Percentiles rank a stretch among this genome's conserved stretches.
Conservation (phyloP, 495 filamentous ascomycete species). For the Halenospora varia region DNA sequence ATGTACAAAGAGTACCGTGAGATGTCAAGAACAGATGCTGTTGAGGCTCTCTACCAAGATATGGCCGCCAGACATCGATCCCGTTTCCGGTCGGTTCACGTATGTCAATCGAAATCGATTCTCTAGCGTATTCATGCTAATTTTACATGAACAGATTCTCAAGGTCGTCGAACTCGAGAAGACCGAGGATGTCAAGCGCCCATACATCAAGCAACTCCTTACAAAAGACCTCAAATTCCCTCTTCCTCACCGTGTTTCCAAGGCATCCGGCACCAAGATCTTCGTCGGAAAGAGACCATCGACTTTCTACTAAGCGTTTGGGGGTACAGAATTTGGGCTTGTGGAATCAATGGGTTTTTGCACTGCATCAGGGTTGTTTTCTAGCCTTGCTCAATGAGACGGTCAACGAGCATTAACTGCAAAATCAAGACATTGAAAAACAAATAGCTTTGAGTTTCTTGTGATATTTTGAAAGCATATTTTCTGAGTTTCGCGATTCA, state of each 20-base stretch:
- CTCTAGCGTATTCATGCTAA: slow-evolving; percentile 22
- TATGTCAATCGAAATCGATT: slow-evolving; percentile 47
- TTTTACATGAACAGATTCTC: slow-evolving; percentile 66
- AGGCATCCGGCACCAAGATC: slow-evolving; percentile 75
- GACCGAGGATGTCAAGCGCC: slow-evolving; percentile 83
- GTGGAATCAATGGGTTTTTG: slow-evolving; percentile 16
- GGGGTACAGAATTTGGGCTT: slow-evolving; percentile 8
- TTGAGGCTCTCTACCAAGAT: slow-evolving; percentile 97
- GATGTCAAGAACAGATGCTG: slow-evolving; percentile 89
- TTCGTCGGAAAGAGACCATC: slow-evolving; percentile 88
- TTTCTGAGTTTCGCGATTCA: too few relatives aligned
- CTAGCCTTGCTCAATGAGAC: slow-evolving; percentile 27
- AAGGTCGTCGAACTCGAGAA: slow-evolving; percentile 97
- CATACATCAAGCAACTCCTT: slow-evolving; percentile 98
- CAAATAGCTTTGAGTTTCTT: background rate
- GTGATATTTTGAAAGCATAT: too few relatives aligned
- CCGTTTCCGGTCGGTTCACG: slow-evolving; percentile 95
- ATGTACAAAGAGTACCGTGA: slow-evolving; percentile 99
- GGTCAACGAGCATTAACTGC: slow-evolving; percentile 24
- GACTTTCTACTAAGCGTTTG: slow-evolving; percentile 58
- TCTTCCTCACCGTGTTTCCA: slow-evolving; percentile 89
- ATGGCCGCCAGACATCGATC: slow-evolving; percentile 98
- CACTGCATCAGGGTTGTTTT: slow-evolving; percentile 26
- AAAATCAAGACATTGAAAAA: slow-evolving; percentile 16
- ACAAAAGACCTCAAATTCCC: slow-evolving; percentile 95